Percentiles rank a stretch among this genome's conserved stretches.
These are phyloP conservation scores for Lagerstroemia speciosa DNA, from an alignment of 345 rosid genomes.

Conservation along the genomic window DNA sequence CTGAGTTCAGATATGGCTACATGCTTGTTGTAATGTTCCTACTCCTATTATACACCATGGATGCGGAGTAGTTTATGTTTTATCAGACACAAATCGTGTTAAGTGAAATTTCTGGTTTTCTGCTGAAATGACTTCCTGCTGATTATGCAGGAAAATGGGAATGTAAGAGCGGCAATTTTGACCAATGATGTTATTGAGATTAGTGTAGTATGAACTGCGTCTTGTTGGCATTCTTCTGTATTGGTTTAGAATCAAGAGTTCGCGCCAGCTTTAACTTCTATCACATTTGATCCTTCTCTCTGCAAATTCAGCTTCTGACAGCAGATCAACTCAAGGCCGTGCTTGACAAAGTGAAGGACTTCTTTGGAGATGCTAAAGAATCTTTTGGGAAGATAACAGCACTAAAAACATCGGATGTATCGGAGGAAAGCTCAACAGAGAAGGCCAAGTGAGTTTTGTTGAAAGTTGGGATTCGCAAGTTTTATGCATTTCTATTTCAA, in stretches of 20 bases:
- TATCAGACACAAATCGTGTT: not conserved
- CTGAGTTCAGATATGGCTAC: constrained; percentile 93
- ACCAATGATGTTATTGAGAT: constrained; percentile 78
- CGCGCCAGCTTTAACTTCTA: not conserved
- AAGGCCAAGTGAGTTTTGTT: constrained; percentile 53
- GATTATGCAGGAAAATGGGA: constrained; percentile 63
- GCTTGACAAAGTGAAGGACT: constrained; percentile 76
- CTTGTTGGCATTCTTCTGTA: not conserved
- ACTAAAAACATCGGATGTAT: constrained; percentile 31
- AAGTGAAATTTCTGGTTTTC: not conserved
- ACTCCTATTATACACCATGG: not conserved
- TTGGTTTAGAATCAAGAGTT: not conserved
- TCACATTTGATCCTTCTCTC: constrained; percentile 1
- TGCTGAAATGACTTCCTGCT: not conserved
- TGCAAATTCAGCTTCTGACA: constrained; percentile 66
- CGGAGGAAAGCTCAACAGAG: constrained; percentile 40
- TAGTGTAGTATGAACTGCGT: constrained; percentile 9
- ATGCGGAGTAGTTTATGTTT: not conserved
- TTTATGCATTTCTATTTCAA: not conserved
- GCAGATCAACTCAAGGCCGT: constrained; percentile 81
- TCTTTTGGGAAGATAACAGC: constrained; percentile 75
- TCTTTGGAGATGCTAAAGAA: constrained; percentile 85
- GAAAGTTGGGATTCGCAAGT: not conserved
- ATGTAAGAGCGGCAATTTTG: constrained; percentile 68
- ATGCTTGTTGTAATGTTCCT: constrained; percentile 70